These are phyloP conservation scores for Babesia ovata DNA, from an alignment of 169 alveolate genomes.

Conservation along the genomic window DNA sequence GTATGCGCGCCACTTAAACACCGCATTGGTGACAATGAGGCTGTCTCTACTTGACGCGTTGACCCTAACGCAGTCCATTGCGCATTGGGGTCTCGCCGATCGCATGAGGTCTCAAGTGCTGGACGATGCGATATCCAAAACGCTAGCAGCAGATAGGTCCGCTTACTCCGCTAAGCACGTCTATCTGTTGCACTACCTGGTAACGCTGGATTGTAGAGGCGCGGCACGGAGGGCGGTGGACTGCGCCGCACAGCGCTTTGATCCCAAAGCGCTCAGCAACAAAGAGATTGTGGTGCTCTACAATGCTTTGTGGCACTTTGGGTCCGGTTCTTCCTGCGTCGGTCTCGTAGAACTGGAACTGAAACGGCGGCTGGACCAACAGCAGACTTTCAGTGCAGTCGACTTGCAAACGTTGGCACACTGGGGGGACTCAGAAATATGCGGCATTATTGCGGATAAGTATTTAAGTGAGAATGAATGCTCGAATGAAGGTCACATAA, in stretches of 20 bases:
- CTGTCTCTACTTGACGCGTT: conserved; percentile 48
- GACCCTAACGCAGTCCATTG: conserved; percentile 45
- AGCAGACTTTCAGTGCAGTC: conserved; percentile 6
- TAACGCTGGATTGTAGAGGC: neutral
- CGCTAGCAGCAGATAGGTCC: conserved; percentile 5
- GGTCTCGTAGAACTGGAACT: neutral
- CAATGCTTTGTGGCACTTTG: conserved; percentile 13
- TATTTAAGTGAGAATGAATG: neutral
- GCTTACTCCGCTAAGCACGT: conserved; percentile 24
- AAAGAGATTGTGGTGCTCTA: conserved; percentile 33
- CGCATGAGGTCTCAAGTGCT: neutral
- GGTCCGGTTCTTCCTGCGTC: neutral
- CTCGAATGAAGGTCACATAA: neutral
- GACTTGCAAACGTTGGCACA: conserved; percentile 40
- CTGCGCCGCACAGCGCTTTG: neutral
- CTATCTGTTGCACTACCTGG: conserved; percentile 51
- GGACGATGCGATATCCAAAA: neutral
- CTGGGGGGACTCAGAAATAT: conserved; percentile 2
- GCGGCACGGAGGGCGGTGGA: neutral
- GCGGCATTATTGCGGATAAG: neutral
- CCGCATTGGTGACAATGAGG: neutral
- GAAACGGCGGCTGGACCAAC: conserved; percentile 3
- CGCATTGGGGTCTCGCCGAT: conserved; percentile 27
- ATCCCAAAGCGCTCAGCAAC: conserved; percentile 1
- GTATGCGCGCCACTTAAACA: conserved; percentile 7